Base-by-base conservation (phyloP, 106 monocot genomes). In the Dendrobium huoshanense region DNA sequence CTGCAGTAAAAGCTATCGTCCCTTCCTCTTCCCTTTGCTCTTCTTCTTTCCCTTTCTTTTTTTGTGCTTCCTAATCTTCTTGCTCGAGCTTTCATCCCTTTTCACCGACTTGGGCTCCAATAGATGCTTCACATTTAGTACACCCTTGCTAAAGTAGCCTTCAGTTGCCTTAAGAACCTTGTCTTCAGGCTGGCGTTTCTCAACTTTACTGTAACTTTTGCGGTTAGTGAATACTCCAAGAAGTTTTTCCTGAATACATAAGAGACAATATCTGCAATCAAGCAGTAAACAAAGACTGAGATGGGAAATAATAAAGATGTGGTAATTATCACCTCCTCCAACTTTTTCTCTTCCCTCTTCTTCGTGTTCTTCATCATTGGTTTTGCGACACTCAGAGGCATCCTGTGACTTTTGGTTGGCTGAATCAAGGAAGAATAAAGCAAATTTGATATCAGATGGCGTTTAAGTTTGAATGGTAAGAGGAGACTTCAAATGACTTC, bases 341-440 rank as follows among this genome's bases (percentile, higher is more conserved):
- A 73, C 59, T 82, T 74, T 55, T 90, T 83, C 41, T 83, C 75
- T 70, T 90, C 87, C 65, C 85, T 78, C 17, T 73, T 48, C 76
- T 85, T 85, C 72, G 78, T 80, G 27, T 61, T 85, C 61, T 90
- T 90, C 78, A 87, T 80, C 16, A 77, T 75, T 73, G 59, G 48
- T 55, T 85, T 87, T 48, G 85, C 87, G 40, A 90, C 87, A 51
- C 90, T 87, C 10, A 90, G 72, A 33, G 87, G 85, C 41, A 83
- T 42, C 43, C 83, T 82, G 18, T 90, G 85, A 56, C 73, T 90
- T 77, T 90, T 90, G 43, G 67, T 75, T 78, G 90, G 78, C 90
- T 90, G 85, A 15, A 15, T 7, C 42, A 41, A 42, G 33, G 16
- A 55, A 55, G 4, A 37, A 22, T 8, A 65, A 44, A 54, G 4